Conservation (phyloP, 345 rosid genomes). For the Abelmoschus esculentus region DNA sequence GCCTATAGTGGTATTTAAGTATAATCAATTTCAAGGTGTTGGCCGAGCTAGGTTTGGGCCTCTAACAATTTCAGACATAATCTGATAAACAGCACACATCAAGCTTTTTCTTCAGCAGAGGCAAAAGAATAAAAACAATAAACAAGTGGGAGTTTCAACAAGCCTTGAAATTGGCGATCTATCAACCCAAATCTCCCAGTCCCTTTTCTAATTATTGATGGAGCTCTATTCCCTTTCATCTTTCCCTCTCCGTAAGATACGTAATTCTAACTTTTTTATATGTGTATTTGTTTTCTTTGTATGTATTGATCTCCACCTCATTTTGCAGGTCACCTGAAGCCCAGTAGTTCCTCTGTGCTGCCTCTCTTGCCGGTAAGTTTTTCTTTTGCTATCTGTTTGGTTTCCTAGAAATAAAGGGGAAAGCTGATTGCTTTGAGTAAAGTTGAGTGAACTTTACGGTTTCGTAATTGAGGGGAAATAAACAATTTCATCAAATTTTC, state of each 20-base stretch:
- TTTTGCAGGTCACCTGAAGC: constrained; percentile 26
- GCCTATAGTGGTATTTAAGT: no score
- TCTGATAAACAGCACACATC: no score
- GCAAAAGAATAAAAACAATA: no score
- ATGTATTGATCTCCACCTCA: neutral
- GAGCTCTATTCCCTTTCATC: constrained; percentile 37
- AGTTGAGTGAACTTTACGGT: neutral
- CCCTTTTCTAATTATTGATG: constrained; percentile 22
- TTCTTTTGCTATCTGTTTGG: neutral
- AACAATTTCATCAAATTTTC: neutral
- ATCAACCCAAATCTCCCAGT: neutral
- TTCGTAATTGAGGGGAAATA: neutral
- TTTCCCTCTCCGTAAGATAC: constrained; percentile 26
- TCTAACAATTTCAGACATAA: neutral
- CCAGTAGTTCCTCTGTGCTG: constrained; percentile 20
- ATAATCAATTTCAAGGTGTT: no score
- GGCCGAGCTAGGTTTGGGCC: neutral
- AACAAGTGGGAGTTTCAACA: no score
- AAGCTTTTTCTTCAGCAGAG: no score
- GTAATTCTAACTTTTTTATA: neutral
- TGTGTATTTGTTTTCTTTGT: neutral
- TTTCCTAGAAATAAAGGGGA: constrained; percentile 14
- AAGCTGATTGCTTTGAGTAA: neutral
- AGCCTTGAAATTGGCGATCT: neutral
- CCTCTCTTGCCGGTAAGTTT: constrained; percentile 34